These are phyloP conservation scores for Basipetospora chlamydospora DNA, from an alignment of 2,329 filamentous ascomycete genomes.

Conservation along the genomic window DNA sequence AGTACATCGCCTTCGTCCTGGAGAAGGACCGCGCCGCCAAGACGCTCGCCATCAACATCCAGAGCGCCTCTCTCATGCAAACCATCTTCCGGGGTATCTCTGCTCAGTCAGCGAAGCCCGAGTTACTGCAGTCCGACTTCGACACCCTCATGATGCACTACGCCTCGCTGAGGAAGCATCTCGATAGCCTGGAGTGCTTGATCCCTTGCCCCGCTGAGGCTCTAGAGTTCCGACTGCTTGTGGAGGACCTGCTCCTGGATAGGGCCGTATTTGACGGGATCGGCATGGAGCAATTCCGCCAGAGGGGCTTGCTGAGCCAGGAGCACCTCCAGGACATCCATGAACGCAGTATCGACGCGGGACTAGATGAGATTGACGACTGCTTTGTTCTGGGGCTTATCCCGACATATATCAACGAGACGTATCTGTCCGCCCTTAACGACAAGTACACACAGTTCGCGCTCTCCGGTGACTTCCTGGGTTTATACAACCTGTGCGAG, in stretches of 20 bases:
- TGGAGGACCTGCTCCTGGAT: constrained; percentile 14
- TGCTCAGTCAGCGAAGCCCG: no score
- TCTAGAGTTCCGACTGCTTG: constrained; percentile 14
- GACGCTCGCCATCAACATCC: constrained; percentile 12
- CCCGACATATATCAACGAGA: constrained; percentile 8
- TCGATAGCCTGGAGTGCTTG: constrained; percentile 6
- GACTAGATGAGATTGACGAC: constrained; percentile 14
- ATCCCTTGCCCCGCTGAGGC: constrained; percentile 9
- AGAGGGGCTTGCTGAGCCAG: constrained; percentile 7
- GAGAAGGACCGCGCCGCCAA: constrained; percentile 13
- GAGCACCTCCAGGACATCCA: constrained; percentile 16
- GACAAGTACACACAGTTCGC: constrained; percentile 11
- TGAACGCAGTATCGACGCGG: constrained; percentile 12
- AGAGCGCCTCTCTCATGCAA: constrained; percentile 23
- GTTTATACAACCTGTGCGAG: constrained; percentile 14
- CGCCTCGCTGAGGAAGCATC: constrained; percentile 11
- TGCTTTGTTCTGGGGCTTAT: constrained; percentile 14
- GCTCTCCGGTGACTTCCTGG: constrained; percentile 12
- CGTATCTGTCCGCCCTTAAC: constrained; percentile 11
- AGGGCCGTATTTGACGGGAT: constrained; percentile 15
- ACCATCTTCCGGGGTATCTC: no score
- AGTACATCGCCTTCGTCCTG: constrained; percentile 14
- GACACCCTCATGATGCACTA: constrained; percentile 13
- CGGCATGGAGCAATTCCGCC: constrained; percentile 11
- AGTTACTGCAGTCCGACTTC: constrained; percentile 12